phyloP scores from a whole-genome alignment of 495 filamentous ascomycete genomes.

The Xylaria cubensis region DNA sequence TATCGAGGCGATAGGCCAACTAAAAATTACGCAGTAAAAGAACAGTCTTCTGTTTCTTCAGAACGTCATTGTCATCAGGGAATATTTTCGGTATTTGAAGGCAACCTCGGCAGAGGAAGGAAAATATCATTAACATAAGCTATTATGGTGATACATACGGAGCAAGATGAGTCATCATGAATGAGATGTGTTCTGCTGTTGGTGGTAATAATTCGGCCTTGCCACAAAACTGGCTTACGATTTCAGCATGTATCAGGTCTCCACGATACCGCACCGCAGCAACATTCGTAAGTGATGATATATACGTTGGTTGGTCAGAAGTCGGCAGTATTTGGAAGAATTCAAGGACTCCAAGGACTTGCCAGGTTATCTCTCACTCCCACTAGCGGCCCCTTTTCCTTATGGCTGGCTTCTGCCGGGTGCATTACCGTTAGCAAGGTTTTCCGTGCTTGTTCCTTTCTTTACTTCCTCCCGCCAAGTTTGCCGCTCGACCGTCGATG shows the following conservation, averaged over 20 bases:
- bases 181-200: background rate
- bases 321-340: background rate
- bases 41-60: background rate
- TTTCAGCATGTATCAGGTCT: background rate
- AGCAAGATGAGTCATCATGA: background rate
- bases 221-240: background rate
- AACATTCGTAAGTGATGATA: background rate
- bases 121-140: background rate
- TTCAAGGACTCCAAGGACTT: too few relatives aligned
- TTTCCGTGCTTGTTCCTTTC: constrained; percentile 38
- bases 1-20: background rate
- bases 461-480: constrained; percentile 56
- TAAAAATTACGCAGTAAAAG: background rate
- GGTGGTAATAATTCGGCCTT: background rate
- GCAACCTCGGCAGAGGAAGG: background rate
- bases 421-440: constrained; percentile 35
- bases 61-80: background rate
- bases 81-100: background rate
- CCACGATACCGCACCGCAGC: background rate
- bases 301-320: background rate
- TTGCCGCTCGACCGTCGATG: constrained; percentile 50
- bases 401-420: constrained; percentile 35
- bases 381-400: background rate
- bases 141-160: background rate
- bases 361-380: background rate